phyloP scores from a whole-genome alignment of 2,329 filamentous ascomycete genomes.

The Nemania serpens region DNA sequence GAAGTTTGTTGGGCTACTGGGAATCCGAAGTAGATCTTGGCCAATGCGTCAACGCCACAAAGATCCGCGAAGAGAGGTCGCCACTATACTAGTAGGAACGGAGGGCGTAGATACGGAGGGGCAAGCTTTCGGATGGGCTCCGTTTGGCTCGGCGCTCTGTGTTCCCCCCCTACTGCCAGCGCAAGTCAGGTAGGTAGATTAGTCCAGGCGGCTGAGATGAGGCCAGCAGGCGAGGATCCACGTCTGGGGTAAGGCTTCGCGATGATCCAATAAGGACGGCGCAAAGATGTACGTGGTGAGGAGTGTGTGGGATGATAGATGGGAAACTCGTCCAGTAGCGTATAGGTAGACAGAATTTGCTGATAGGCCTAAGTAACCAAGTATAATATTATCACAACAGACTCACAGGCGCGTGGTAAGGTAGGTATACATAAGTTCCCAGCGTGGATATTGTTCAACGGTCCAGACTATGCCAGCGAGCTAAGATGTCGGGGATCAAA shows the following conservation, averaged over 20 bases:
- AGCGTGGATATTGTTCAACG: slow-evolving; percentile 7
- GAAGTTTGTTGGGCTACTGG: not conserved
- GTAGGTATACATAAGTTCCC: not conserved
- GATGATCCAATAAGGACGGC: slow-evolving; percentile 14
- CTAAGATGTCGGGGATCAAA: slow-evolving; percentile 10
- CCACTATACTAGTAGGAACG: slow-evolving; percentile 9
- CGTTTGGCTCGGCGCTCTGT: slow-evolving; percentile 12
- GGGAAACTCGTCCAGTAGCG: not conserved
- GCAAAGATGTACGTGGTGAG: slow-evolving; percentile 3
- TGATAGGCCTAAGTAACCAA: slow-evolving; percentile 8
- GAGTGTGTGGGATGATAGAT: slow-evolving; percentile 3
- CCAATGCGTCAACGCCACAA: slow-evolving; percentile 15
- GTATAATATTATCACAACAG: not conserved
- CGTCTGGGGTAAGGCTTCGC: slow-evolving; percentile 21
- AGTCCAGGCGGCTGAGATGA: slow-evolving; percentile 26
- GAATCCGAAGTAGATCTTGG: slow-evolving; percentile 10
- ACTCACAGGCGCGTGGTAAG: slow-evolving; percentile 10
- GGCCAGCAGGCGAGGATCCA: slow-evolving; percentile 14
- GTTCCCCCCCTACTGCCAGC: slow-evolving; percentile 9
- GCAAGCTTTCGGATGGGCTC: slow-evolving; percentile 3
- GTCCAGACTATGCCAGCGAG: slow-evolving; percentile 8
- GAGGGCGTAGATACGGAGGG: not conserved
- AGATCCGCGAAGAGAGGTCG: slow-evolving; percentile 1
- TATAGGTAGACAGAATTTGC: not conserved
- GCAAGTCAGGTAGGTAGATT: slow-evolving; percentile 13